Base-by-base conservation (phyloP, 2,329 filamentous ascomycete species). In the Penicillium aurantiogriseum region DNA sequence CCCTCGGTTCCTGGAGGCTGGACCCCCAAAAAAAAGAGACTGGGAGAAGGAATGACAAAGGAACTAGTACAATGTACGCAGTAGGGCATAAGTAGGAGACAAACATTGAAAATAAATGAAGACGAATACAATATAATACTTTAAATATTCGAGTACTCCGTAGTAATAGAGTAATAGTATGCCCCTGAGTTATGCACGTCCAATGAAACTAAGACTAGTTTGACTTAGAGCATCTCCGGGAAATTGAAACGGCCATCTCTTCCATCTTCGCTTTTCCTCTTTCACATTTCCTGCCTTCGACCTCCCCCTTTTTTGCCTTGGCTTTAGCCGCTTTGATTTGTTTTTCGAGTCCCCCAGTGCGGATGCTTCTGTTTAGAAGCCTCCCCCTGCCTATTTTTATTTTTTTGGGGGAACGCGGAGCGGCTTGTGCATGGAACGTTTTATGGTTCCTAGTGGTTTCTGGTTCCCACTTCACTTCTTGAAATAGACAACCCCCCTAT, bases 401-500 rank as follows among this genome's bases (percentile, higher is more conserved):
- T 66, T 60, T 60, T 33, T 56, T 51, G 15, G 46, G 36, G 36
- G 27, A 33, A 42, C 47, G 40, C 51, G 47, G 45, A 54, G 36
- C 36, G 43, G 31, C 45, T 51, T 42, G 59, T 61, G 65, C 46
- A 67, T 65, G 60, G 54, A 52, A 59, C 57, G 50, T 51, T 59
- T 55, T 61, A 61, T 58, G 57, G 59, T 63, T 66, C 62, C 55
- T 48, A 52, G 57, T 61, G 62, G 61, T 66, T 60, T 60, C 63
- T 64, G 63, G 62, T 66, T 64, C 62, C 59, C 62, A 64, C 63
- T 66, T 64, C 64, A 62, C 62, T 53, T 58, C 52, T 61, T 61
- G 51, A 60, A 66, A 63, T 63, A 56, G 42, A 58, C 58, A 60
- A 57, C 52, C 44, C 50, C 54, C 61, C 65, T 61, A 54, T 58